A percentile compares a stretch with the other conserved stretches of the same genome.
phyloP scores from a whole-genome alignment of 164 flowering plant species.

The Vitis riparia region DNA sequence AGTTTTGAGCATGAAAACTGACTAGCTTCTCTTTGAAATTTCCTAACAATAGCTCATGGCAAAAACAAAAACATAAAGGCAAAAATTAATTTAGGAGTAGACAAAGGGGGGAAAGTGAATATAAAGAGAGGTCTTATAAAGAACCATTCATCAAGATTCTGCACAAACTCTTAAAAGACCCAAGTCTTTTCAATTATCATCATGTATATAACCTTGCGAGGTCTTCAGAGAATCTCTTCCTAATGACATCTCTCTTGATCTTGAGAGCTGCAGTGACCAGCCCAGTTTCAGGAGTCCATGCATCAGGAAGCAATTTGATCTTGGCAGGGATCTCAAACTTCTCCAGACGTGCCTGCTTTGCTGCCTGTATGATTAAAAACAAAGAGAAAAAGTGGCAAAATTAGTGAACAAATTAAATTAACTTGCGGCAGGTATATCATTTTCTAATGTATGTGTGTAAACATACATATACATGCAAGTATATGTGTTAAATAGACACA shows the following conservation, averaged over 20 bases:
- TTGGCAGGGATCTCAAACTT: slow-evolving; percentile 93
- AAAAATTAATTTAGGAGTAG: too few relatives aligned
- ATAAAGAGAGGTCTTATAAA: too few relatives aligned
- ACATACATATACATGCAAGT: too few relatives aligned
- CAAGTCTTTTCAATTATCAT: slow-evolving; percentile 13
- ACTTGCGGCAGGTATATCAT: too few relatives aligned
- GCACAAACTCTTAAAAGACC: neutral
- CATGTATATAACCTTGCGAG: slow-evolving; percentile 65
- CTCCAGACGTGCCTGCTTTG: slow-evolving; percentile 70
- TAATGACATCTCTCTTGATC: slow-evolving; percentile 82
- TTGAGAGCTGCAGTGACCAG: slow-evolving; percentile 94
- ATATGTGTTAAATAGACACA: too few relatives aligned
- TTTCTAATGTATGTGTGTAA: too few relatives aligned
- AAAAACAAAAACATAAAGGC: too few relatives aligned
- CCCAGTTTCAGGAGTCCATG: slow-evolving; percentile 97
- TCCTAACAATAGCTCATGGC: too few relatives aligned
- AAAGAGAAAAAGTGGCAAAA: neutral
- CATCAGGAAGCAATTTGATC: slow-evolving; percentile 72
- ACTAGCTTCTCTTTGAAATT: too few relatives aligned
- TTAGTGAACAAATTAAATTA: too few relatives aligned
- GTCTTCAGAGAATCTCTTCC: slow-evolving; percentile 71
- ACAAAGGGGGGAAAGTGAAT: too few relatives aligned
- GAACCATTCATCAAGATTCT: neutral
- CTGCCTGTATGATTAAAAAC: slow-evolving; percentile 44
- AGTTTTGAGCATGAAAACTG: too few relatives aligned